Evolutionary conservation across 1,139 yeast species (phyloP), one percentile per base, ranked within the genome.

Genomic region (Debaryomyces fabryi): DNA sequence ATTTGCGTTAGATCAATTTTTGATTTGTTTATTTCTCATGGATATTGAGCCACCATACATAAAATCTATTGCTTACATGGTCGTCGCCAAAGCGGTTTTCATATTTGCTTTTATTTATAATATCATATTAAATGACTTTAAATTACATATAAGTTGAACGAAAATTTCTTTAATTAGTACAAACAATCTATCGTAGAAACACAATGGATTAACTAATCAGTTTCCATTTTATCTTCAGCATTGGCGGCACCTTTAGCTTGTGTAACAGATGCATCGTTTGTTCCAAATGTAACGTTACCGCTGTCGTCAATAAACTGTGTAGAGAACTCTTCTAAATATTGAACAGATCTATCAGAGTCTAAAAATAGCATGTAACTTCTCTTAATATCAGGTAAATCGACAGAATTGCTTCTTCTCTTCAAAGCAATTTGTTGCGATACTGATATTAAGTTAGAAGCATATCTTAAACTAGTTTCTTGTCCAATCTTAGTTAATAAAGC

Each of bases 401-500:
- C 92, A 32, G 65, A 60, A 45, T 71, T 71, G 46, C 85, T 75
- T 72, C 96, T 85, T 68, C 96, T 84, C 71, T 91, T 92, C 53
- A 81, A 72, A 3, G 97, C 85, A 53, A 92, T 82, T 68, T 90
- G 92, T 64, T 88, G 88, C 27, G 97, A 80, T 12, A 93, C 97
- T 7, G 96, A 79, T 51, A 93, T 89, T 68, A 93, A 81, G 68
- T 95, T 95, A 34, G 96, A 78, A 12, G 97, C 95, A 67, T 95
- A 95, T 63, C 99, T 83, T 64, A 95, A 81, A 64, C 95, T 86
- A 4, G 98, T 89, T 65, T 95, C 98, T 56, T 82, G 81, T 12
- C 97, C 98, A 58, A 92, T 91, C 69, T 92, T 92, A 27, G 98
- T 90, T 58, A 95, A 81, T 58, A 93, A 76, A 41, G 90, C 96